Evolutionary conservation across 345 rosid genomes (phyloP), one percentile per base, ranked within the genome.

Genomic region (Hevea brasiliensis): DNA sequence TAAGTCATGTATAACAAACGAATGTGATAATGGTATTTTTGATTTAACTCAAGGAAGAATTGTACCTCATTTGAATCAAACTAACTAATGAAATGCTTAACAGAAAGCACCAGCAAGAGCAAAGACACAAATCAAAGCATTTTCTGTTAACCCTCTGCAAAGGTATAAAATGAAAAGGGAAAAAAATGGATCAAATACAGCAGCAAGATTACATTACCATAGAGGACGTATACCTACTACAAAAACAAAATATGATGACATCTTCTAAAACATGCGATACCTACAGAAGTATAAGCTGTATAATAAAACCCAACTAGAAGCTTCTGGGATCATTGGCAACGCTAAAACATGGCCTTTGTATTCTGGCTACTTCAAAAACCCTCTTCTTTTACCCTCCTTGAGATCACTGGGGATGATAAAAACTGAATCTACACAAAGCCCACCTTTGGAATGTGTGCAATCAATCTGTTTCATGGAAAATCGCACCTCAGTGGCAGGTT

Each of bases 381-480:
- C 84, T 76, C 71, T 84, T 80, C 81, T 85, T 80, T 66, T 89
- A 56, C 62, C 77, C 23, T 80, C 88, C 80, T 74, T 88, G 85
- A 94, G 74, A 66, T 87, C 82, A 66, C 87, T 89, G 37, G 97
- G 97, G 77, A 86, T 84, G 23, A 94, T 88, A 79, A 80, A 92
- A 74, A 94, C 98, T 55, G 97, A 82, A 87, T 90, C 97, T 72
- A 94, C 95, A 76, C 97, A 94, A 67, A 94, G 79, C 70, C 98
- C 97, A 2, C 97, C 97, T 83, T 92, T 92, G 1, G 97, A 94
- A 68, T 92, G 98, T 0, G 97, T 94, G 81, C 98, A 94, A 61
- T 90, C 98, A 37, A 92, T 92, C 90, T 92, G 98, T 81, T 89
- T 94, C 95, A 94, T 85, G 17, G 97, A 92, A 83, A 90, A 94